Evolutionary conservation across 345 rosid genomes (phyloP), one percentile per base, ranked within the genome.

Genomic region (Populus davidiana): DNA sequence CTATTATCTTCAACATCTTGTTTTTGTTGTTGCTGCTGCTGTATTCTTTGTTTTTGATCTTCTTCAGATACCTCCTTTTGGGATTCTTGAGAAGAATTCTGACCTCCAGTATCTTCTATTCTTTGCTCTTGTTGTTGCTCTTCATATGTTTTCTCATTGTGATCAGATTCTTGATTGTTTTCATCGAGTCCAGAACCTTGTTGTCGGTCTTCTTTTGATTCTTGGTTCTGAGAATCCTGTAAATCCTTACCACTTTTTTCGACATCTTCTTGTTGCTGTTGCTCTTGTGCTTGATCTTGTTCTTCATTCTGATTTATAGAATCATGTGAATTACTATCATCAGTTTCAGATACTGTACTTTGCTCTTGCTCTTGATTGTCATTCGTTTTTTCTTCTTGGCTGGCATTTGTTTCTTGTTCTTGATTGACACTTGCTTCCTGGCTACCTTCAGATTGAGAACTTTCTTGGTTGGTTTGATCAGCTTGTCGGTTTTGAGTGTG

Each of bases 61-160:
- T 79, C 82, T 23, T 83, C 82, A 0, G 84, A 50, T 17, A 66
- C 16, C 50, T 66, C 75, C 31, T 78, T 76, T 70, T 76, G 80
- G 65, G 72, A 61, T 43, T 87, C 90, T 16, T 85, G 83, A 35
- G 75, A 21, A 52, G 61, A 54, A 62, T 49, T 81, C 76, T 66
- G 85, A 27, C 77, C 29, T 69, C 89, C 93, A n/a, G 85, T 81
- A 66, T 90, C 88, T 82, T 88, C 89, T n/a, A 67, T 81, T 21
- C 85, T 73, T 47, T 47, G 50, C 50, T 69, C 50, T 33, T 36
- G 62, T 56, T 69, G 18, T 41, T 79, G 59, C 1, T 75, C 25
- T 52, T 78, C 47, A 2, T 43, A 8, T 50, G 59, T 20, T 20
- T 71, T 31, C 27, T 73, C 21, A 16, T 50, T 36, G 1, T 27